Conservation (phyloP, 768 basidiomycete genomes). For the Boletus tylopilopsis region DNA sequence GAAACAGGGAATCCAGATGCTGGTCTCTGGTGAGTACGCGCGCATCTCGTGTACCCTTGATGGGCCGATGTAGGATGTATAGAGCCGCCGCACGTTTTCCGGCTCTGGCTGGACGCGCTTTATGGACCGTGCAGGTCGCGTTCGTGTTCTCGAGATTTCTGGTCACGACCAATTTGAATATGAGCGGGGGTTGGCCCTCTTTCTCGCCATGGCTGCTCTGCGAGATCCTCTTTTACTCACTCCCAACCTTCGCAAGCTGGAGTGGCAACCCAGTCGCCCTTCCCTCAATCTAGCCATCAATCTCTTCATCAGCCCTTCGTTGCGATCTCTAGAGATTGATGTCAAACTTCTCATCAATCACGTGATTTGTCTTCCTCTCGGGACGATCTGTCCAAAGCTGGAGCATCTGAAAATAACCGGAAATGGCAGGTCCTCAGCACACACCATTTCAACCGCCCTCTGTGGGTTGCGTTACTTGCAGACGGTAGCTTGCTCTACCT, state of each 20-base stretch:
- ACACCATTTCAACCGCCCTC: conserved; percentile 13
- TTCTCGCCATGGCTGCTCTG: conserved; percentile 14
- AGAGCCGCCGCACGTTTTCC: conserved; percentile 20
- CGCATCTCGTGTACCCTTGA: neutral
- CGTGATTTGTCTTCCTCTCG: conserved; percentile 11
- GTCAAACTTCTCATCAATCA: conserved; percentile 14
- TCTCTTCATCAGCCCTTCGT: conserved; percentile 19
- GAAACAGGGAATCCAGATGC: conserved; percentile 2
- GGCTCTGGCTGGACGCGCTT: conserved; percentile 18
- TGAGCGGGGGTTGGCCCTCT: conserved; percentile 2
- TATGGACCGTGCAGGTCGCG: conserved; percentile 13
- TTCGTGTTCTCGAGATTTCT: conserved; percentile 8
- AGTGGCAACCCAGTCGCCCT: conserved; percentile 11
- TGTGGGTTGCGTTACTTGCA: conserved; percentile 13
- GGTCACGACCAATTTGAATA: neutral
- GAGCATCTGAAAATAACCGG: conserved; percentile 20
- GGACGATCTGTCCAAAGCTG: conserved; percentile 14
- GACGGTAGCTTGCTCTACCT: conserved; percentile 14
- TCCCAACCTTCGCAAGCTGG: conserved; percentile 19
- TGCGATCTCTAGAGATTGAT: conserved; percentile 22
- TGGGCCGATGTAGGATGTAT: neutral
- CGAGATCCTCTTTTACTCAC: conserved; percentile 20
- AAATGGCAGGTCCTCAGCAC: conserved; percentile 13
- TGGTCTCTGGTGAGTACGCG: conserved; percentile 21
- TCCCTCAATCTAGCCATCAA: conserved; percentile 9